Evolutionary conservation across 768 basidiomycete genomes (phyloP).

Genomic region (Suillus variegatus): DNA sequence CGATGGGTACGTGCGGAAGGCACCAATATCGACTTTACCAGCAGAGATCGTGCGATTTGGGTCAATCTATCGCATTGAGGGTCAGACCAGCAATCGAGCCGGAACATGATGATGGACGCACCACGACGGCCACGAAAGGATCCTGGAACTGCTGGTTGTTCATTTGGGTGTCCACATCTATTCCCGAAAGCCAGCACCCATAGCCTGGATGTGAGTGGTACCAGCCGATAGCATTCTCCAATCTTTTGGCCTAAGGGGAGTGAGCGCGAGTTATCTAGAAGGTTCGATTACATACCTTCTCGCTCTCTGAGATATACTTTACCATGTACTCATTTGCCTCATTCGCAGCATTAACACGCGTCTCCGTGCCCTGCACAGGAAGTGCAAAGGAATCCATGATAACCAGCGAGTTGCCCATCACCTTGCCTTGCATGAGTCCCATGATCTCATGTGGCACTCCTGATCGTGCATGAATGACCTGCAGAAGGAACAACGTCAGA

Average conservation of each 20-base stretch:
- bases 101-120: slow-evolving; percentile 39
- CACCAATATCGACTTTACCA: slow-evolving; percentile 98
- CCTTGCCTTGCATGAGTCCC: slow-evolving; percentile 99
- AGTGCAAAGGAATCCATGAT: slow-evolving; percentile 97
- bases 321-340: slow-evolving; percentile 99
- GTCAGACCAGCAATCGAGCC: neutral
- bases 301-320: slow-evolving; percentile 79
- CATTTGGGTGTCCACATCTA: slow-evolving; percentile 96
- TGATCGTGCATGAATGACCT: slow-evolving; percentile 98
- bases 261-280: neutral
- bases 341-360: slow-evolving; percentile 92
- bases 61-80: slow-evolving; percentile 65
- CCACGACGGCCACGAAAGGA: slow-evolving; percentile 96
- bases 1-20: slow-evolving; percentile 97
- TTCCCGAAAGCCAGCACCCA: slow-evolving; percentile 98
- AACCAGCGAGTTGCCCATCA: slow-evolving; percentile 72
- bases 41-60: slow-evolving; percentile 98
- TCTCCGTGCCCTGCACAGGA: slow-evolving; percentile 97
- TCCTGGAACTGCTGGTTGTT: slow-evolving; percentile 95
- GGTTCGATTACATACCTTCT: slow-evolving; percentile 52
- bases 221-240: slow-evolving; percentile 93
- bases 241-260: slow-evolving; percentile 65
- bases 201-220: slow-evolving; percentile 99
- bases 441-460: slow-evolving; percentile 99
- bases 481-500: slow-evolving; percentile 25